Evolutionary conservation across 2,329 filamentous ascomycete genomes (phyloP).

Genomic region (Alternaria alternata): DNA sequence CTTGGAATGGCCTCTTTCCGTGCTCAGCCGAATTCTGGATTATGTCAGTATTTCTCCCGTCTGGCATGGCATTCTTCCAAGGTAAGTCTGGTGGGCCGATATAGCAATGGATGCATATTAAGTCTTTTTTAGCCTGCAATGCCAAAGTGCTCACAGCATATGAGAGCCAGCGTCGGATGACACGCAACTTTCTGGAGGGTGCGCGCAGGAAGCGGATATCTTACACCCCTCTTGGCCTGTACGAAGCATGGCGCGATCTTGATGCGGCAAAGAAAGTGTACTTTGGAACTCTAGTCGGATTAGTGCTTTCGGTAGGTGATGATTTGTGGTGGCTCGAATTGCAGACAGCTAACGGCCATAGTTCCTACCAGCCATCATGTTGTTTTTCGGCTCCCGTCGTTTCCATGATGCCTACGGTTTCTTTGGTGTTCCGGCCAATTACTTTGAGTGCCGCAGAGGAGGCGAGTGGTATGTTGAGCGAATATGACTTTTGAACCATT

Average conservation of each 20-base stretch:
- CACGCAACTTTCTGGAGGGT: conserved; percentile 45
- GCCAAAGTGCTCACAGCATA: conserved; percentile 48
- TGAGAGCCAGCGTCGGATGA: conserved; percentile 46
- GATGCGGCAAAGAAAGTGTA: conserved; percentile 48
- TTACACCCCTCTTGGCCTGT: conserved; percentile 41
- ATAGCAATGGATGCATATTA: not conserved
- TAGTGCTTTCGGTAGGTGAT: conserved; percentile 41
- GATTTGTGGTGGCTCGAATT: not conserved
- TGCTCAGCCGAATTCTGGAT: conserved; percentile 51
- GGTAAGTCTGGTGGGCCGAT: conserved; percentile 23
- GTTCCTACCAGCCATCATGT: conserved; percentile 66
- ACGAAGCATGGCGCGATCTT: conserved; percentile 40
- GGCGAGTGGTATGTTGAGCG: conserved; percentile 67
- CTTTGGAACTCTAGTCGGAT: conserved; percentile 38
- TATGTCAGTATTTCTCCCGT: conserved; percentile 50
- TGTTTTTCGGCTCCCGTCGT: conserved; percentile 70
- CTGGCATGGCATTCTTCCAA: conserved; percentile 52
- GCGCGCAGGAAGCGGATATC: conserved; percentile 45
- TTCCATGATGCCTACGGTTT: conserved; percentile 68
- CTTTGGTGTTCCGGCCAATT: conserved; percentile 57
- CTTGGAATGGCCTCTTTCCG: conserved; percentile 46
- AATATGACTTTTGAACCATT: not conserved
- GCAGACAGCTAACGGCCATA: conserved; percentile 43
- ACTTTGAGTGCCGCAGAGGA: conserved; percentile 58
- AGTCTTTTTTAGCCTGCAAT: conserved; percentile 39